Conservation (phyloP, 306 rosid genomes). For the Biancaea sappan region DNA sequence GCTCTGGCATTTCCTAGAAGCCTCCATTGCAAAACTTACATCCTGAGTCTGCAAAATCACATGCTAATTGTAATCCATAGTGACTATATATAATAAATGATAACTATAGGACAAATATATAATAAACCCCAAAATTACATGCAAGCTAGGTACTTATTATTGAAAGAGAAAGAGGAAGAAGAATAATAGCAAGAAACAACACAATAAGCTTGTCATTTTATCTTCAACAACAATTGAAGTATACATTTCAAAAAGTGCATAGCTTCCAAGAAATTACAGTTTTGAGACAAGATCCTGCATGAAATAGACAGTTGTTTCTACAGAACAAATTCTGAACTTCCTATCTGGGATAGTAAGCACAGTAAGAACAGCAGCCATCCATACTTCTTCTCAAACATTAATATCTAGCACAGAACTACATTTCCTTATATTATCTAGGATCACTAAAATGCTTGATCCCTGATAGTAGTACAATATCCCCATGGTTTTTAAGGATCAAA, state of each 20-base stretch:
- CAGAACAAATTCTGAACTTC: background rate
- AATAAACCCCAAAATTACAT: slow-evolving; percentile 19
- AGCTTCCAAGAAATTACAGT: slow-evolving; percentile 21
- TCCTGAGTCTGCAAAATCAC: slow-evolving; percentile 64
- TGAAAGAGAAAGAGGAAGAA: slow-evolving; percentile 22
- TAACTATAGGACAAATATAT: slow-evolving; percentile 1
- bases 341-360: slow-evolving; percentile 12
- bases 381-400: background rate
- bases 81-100: slow-evolving; percentile 14
- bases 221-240: background rate
- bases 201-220: slow-evolving; percentile 10
- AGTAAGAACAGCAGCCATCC: background rate
- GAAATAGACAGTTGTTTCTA: background rate
- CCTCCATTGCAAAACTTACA: slow-evolving; percentile 70
- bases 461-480: background rate
- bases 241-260: slow-evolving; percentile 7
- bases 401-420: too few relatives aligned
- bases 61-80: slow-evolving; percentile 20
- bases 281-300: background rate
- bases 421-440: slow-evolving; percentile 2
- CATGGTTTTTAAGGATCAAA: slow-evolving; percentile 21
- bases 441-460: background rate
- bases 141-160: slow-evolving; percentile 29
- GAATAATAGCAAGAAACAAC: background rate
- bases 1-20: slow-evolving; percentile 64